Evolutionary conservation across 139 green algal genomes (phyloP), one percentile per base, ranked within the genome.

Genomic region (Chlorella sp.): DNA sequence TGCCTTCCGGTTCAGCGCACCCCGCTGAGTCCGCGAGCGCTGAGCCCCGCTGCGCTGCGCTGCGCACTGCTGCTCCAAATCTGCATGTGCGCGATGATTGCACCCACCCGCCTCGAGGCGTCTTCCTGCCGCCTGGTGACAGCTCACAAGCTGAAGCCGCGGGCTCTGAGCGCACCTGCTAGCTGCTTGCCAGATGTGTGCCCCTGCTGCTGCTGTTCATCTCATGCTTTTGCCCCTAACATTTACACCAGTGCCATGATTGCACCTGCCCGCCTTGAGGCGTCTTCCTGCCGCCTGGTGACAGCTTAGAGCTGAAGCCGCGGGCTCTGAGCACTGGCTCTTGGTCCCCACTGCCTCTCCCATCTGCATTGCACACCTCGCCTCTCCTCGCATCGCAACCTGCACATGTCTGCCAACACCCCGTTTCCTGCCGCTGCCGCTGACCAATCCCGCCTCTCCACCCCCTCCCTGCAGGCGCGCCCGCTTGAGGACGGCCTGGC

Each of bases 401-500:
- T n/a, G n/a, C n/a, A n/a, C n/a, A n/a, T n/a, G n/a, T n/a, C n/a
- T n/a, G n/a, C n/a, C n/a, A n/a, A n/a, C n/a, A n/a, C 1, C 62
- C 43, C 60, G 1, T 24, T 41, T 24, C 28, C 60, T 17, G 17
- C 60, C 26, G 5, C 40, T 4, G 32, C 46, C 28, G 8, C 41
- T 34, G 11, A 7, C 38, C 72, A 28, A 30, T 14, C 41, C 11
- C 20, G 2, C 11, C 51, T 34, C 6, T 13, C 14, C n/a, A n/a
- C 32, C 30, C 64, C 54, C 17, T 30, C 26, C 64, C 48, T 78
- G 68, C 87, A 95, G 91, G 96, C 96, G 19, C 92, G 94, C 38
- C 93, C 97, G 51, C 93, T 99, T 87, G 97, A 99, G 92, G 97
- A 99, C 43, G 97, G 97, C 60, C 94, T 99, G 78, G 85, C 97